Evolutionary conservation across 2,329 filamentous ascomycete genomes (phyloP).

Genomic region (Aschersonia sp.): DNA sequence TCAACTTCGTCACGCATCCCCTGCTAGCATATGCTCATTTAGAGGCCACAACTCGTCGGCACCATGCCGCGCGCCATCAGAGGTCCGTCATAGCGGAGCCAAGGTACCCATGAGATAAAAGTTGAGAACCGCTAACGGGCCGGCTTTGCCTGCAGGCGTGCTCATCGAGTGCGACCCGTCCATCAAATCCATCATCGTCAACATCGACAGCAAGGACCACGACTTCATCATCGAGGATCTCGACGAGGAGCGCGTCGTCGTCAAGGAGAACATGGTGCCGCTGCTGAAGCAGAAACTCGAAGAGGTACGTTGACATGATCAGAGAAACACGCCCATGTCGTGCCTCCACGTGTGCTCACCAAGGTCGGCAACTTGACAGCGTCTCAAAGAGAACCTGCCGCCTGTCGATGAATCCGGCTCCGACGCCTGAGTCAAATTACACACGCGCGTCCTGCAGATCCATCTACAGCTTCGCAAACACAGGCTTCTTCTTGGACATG

Average conservation of each 20-base stretch:
- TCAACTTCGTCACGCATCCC: background rate
- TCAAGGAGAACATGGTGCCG: conserved; percentile 60
- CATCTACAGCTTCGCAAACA: conserved; percentile 68
- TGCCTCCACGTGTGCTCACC: background rate
- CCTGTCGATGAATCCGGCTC: conserved; percentile 37
- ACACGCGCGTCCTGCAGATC: too few relatives aligned
- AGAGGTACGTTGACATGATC: conserved; percentile 32
- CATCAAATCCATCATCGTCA: conserved; percentile 73
- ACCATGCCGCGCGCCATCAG: conserved; percentile 42
- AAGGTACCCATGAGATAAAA: too few relatives aligned
- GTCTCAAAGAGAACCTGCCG: conserved; percentile 36
- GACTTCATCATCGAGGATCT: conserved; percentile 69
- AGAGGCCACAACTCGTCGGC: background rate
- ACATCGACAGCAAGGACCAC: conserved; percentile 56
- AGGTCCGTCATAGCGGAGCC: conserved; percentile 20
- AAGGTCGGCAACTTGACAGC: conserved; percentile 15
- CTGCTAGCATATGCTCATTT: background rate
- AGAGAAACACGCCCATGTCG: background rate
- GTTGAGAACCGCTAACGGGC: background rate
- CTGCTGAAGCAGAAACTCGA: conserved; percentile 56
- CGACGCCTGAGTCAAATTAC: conserved; percentile 14
- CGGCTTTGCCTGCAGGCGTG: conserved; percentile 34
- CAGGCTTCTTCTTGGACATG: conserved; percentile 64
- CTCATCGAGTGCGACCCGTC: conserved; percentile 75
- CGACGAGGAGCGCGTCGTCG: conserved; percentile 60